phyloP scores from a whole-genome alignment of 2,329 filamentous ascomycete species.

The Colletotrichum sp. region DNA sequence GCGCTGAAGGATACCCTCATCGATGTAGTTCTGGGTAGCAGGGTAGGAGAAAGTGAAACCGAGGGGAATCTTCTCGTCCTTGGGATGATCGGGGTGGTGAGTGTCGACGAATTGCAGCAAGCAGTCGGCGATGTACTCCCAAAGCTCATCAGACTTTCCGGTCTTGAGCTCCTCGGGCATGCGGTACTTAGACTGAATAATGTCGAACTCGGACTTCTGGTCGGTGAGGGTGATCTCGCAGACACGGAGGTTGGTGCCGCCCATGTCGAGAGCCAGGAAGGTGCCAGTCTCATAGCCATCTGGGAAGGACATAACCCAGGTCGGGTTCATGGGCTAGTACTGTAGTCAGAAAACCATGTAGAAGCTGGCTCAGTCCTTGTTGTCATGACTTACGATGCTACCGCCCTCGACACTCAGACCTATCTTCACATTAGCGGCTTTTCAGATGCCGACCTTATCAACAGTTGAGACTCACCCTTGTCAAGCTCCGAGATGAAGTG shows the following conservation, averaged over 20 bases:
- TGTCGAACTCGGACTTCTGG: constrained; percentile 88
- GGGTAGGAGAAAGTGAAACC: constrained; percentile 98
- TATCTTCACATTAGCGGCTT: constrained; percentile 36
- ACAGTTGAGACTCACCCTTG: constrained; percentile 65
- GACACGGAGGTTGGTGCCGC: constrained; percentile 93
- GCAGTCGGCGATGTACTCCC: constrained; percentile 95
- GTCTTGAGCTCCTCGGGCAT: constrained; percentile 94
- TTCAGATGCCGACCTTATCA: neutral
- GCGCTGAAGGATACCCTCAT: constrained; percentile 88
- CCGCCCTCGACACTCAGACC: constrained; percentile 87
- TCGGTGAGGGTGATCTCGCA: constrained; percentile 91
- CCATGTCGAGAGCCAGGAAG: constrained; percentile 92
- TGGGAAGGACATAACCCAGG: constrained; percentile 92
- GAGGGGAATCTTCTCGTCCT: constrained; percentile 73
- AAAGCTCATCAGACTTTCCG: constrained; percentile 82
- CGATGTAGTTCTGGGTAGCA: constrained; percentile 90
- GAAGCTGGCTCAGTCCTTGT: neutral
- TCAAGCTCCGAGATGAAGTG: constrained; percentile 90
- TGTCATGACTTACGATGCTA: constrained; percentile 75
- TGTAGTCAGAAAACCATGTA: constrained; percentile 23
- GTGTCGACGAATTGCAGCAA: constrained; percentile 88
- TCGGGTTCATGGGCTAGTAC: constrained; percentile 90
- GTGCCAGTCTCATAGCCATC: constrained; percentile 87
- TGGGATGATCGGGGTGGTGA: constrained; percentile 73
- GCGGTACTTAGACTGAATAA: constrained; percentile 94